A percentile compares a stretch with the other conserved stretches of the same genome.
These are phyloP conservation scores for Nakazawaea laoshanensis DNA, from an alignment of 805 yeast genomes.

Conservation along the genomic window DNA sequence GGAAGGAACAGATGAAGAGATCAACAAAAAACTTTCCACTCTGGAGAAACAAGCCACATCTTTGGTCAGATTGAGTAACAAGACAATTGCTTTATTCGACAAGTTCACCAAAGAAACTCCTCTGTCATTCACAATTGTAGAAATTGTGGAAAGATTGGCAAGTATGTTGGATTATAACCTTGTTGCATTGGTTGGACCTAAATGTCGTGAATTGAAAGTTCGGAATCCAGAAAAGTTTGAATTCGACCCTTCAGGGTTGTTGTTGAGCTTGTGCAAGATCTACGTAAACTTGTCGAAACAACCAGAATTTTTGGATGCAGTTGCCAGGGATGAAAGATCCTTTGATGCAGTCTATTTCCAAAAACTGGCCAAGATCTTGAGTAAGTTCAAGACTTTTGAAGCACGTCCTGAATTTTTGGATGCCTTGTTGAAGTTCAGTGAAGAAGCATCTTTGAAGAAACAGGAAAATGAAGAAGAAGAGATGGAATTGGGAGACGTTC, in stretches of 20 bases:
- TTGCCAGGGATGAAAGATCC: conserved; percentile 89
- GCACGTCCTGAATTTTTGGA: conserved; percentile 43
- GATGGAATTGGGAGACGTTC: conserved; percentile 82
- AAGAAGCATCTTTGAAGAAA: conserved; percentile 54
- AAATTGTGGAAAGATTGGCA: conserved; percentile 88
- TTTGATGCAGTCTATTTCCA: conserved; percentile 58
- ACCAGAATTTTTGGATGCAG: conserved; percentile 63
- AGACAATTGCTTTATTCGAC: conserved; percentile 71
- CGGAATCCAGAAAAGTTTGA: conserved; percentile 72
- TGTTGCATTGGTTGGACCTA: conserved; percentile 91
- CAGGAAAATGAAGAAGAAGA: conserved; percentile 73
- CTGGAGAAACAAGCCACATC: conserved; percentile 77
- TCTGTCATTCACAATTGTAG: conserved; percentile 74
- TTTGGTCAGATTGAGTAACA: conserved; percentile 73
- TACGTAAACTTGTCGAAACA: conserved; percentile 65
- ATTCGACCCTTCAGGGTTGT: conserved; percentile 70
- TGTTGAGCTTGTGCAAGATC: conserved; percentile 64
- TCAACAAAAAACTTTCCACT: conserved; percentile 42
- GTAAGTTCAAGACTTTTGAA: conserved; percentile 42
- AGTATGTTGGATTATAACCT: conserved; percentile 93
- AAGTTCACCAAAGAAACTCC: conserved; percentile 85
- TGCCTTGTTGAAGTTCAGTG: conserved; percentile 46
- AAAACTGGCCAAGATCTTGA: conserved; percentile 63
- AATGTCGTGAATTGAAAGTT: conserved; percentile 83
- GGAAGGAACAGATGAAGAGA: conserved; percentile 56